A percentile compares a stretch with the other conserved stretches of the same genome.
Conservation (phyloP, 169 alveolate genomes). For the Plasmodium coatneyi region DNA sequence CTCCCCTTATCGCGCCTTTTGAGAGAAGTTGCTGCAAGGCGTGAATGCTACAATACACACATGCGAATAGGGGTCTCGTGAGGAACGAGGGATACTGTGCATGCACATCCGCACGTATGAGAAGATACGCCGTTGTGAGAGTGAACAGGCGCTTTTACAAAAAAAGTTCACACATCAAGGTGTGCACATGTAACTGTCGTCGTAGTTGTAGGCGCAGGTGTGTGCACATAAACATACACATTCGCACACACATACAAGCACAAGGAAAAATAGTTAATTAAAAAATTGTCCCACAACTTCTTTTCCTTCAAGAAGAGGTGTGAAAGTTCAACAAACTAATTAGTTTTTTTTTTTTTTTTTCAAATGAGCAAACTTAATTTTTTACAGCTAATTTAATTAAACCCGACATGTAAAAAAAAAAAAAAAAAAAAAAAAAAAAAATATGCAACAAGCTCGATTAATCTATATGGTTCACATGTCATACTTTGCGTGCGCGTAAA, state of each 20-base stretch:
- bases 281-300: slow-evolving; percentile 1
- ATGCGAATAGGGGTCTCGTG: not conserved
- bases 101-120: not conserved
- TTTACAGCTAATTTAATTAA: not conserved
- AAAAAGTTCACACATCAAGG: not conserved
- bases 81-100: not conserved
- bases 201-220: not conserved
- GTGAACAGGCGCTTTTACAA: not conserved
- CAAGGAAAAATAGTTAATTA: not conserved
- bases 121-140: not conserved
- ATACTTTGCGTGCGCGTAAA: not conserved
- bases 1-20: not conserved
- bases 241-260: not conserved
- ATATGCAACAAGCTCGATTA: slow-evolving; percentile 8
- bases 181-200: not conserved
- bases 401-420: not conserved
- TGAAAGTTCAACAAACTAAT: not conserved
- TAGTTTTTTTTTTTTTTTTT: not conserved
- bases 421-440: slow-evolving; percentile 9
- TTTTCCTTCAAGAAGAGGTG: slow-evolving; percentile 4
- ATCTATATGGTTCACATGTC: not conserved
- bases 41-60: not conserved
- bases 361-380: not conserved
- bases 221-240: slow-evolving; percentile 4
- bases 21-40: not conserved